Evolutionary conservation across 2,329 filamentous ascomycete genomes (phyloP).

Genomic region (Orbilia brochopaga): DNA sequence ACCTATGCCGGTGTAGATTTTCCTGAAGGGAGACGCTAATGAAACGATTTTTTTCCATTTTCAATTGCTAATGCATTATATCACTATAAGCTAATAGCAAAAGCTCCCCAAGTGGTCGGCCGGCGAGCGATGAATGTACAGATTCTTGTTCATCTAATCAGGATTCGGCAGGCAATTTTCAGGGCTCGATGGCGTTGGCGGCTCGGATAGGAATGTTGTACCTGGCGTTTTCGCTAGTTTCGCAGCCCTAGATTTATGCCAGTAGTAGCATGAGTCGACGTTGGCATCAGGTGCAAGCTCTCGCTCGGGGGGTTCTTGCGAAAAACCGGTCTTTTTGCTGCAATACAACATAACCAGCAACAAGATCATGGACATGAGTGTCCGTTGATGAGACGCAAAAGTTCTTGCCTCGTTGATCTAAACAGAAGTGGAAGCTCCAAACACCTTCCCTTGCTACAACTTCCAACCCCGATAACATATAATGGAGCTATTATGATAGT

Average conservation of each 20-base stretch:
- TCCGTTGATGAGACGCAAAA: neutral
- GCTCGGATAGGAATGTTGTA: conserved; percentile 42
- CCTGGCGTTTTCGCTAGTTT: neutral
- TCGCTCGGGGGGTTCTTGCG: neutral
- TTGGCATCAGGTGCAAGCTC: neutral
- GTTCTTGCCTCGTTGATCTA: conserved; percentile 15
- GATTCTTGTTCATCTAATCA: conserved; percentile 19
- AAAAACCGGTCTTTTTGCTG: neutral
- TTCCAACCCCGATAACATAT: neutral
- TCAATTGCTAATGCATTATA: neutral
- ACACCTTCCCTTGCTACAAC: neutral
- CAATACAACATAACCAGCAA: neutral
- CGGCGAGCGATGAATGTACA: conserved; percentile 17
- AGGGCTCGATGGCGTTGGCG: conserved; percentile 1
- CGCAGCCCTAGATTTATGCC: neutral
- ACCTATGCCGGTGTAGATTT: conserved; percentile 37
- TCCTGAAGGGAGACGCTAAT: conserved; percentile 14
- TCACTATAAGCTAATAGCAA: neutral
- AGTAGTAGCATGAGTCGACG: neutral
- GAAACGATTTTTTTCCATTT: neutral
- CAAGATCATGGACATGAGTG: neutral
- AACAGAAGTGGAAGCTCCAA: conserved; percentile 26
- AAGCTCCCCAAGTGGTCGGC: neutral
- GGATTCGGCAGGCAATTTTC: conserved; percentile 28
- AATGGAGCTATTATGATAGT: neutral